phyloP scores from a whole-genome alignment of 352 stramenopile species.

The Bremia lactucae region DNA sequence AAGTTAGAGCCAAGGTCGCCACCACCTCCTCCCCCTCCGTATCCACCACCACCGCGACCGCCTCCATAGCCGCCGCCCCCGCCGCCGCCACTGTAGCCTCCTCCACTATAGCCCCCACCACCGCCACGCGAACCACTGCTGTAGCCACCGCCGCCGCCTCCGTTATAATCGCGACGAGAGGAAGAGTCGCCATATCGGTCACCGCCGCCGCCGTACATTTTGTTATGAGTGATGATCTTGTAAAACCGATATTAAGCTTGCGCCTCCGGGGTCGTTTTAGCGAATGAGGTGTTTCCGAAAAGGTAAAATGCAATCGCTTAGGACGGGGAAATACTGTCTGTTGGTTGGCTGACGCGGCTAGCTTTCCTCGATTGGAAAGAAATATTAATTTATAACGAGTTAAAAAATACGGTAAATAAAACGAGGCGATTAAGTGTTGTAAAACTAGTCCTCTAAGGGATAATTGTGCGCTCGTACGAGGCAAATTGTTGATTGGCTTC shows the following conservation, averaged over 20 bases:
- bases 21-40: constrained; percentile 25
- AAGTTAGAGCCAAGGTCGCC: constrained; percentile 84
- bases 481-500: constrained; percentile 88
- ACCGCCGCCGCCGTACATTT: constrained; percentile 59
- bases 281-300: constrained; percentile 15
- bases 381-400: too few species aligned
- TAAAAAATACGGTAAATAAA: too few species aligned
- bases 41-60: constrained; percentile 14
- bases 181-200: constrained; percentile 69
- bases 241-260: too few species aligned
- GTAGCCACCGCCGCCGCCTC: constrained; percentile 17
- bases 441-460: constrained; percentile 23
- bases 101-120: constrained; percentile 16
- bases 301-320: constrained; percentile 20
- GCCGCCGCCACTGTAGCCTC: constrained; percentile 17
- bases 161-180: constrained; percentile 45
- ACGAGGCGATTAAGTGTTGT: too few species aligned
- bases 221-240: constrained; percentile 23
- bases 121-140: constrained; percentile 25
- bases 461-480: constrained; percentile 64
- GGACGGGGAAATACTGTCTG: constrained; percentile 10
- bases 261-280: constrained; percentile 19
- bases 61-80: constrained; percentile 24
- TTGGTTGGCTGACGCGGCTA: constrained; percentile 26
- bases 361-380: too few species aligned